Evolutionary conservation across 139 green algal species (phyloP), one percentile per base, ranked within the genome.

Genomic region (Coelastrella sp.): DNA sequence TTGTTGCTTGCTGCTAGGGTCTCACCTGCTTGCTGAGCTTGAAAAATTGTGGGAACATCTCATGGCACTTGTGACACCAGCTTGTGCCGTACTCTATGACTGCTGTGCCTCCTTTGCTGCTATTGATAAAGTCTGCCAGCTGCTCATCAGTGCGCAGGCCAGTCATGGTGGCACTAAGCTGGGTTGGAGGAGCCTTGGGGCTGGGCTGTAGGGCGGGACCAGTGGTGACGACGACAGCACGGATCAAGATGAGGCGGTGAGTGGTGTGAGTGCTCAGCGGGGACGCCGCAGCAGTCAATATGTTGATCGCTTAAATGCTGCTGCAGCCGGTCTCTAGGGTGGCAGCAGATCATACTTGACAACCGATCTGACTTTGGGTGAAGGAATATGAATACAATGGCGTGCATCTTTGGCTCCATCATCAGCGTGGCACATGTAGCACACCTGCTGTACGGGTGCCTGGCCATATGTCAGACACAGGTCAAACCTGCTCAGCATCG

Each of bases 11-110:
- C 35, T 72, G 63, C 63, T 72, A 72, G 12, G 49, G 49, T 27
- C 91, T 4, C 59, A 95, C 92, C 94, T 94, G 84, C 11, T 93
- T 94, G 89, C 91, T 95, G 6, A 95, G 87, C 58, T 88, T 56
- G 84, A 90, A 94, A 82, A 93, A 95, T 0, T 92, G 90, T 15
- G 93, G 93, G 70, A 95, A 95, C 87, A 95, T 93, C 84, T 95
- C 93, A 17, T 92, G 89, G 60, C 93, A 95, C 70, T 95, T 95
- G 6, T 82, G 84, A 76, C 93, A 95, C 93, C 93, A 95, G 24
- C 87, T 92, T 0, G 93, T 92, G 17, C 93, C 93, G 73, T 90
- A 95, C 70, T 95, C 86, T 10, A 95, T 82, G 9, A 95, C 87
- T 14, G 87, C 91, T 35, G 89, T 84, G 17, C 49, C 20, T 22